Evolutionary conservation across 768 basidiomycete species (phyloP).

Genomic region (Tricholoma flavovirens): DNA sequence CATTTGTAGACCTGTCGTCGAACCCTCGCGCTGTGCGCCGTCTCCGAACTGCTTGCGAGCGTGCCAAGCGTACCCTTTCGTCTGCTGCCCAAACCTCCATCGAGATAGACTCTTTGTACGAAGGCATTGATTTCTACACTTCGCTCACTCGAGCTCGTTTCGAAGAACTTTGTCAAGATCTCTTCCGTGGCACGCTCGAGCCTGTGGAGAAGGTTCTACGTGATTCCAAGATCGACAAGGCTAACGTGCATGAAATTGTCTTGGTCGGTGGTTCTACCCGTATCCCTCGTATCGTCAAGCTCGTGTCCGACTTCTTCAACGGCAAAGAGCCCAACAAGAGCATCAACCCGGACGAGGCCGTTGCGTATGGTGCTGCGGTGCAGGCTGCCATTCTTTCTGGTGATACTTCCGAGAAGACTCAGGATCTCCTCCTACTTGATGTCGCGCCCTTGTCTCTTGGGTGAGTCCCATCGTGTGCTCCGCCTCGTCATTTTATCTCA

Average conservation of each 20-base stretch:
- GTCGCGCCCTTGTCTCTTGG: slow-evolving; percentile 82
- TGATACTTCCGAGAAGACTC: slow-evolving; percentile 96
- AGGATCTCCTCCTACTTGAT: slow-evolving; percentile 93
- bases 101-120: slow-evolving; percentile 96
- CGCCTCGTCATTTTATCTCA: slow-evolving; percentile 25
- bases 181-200: slow-evolving; percentile 91
- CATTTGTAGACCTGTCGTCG: slow-evolving; percentile 63
- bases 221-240: slow-evolving; percentile 97
- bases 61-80: slow-evolving; percentile 97
- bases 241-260: slow-evolving; percentile 93
- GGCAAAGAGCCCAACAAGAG: slow-evolving; percentile 99
- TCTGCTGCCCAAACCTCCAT: slow-evolving; percentile 95
- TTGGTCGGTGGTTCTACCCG: slow-evolving; percentile 97
- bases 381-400: slow-evolving; percentile 98
- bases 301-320: slow-evolving; percentile 97
- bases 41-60: slow-evolving; percentile 96
- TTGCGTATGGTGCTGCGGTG: slow-evolving; percentile 97
- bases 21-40: slow-evolving; percentile 96
- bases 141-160: slow-evolving; percentile 97
- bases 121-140: slow-evolving; percentile 98
- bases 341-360: slow-evolving; percentile 99
- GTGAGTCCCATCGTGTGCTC: slow-evolving; percentile 19
- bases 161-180: slow-evolving; percentile 91
- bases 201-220: slow-evolving; percentile 97
- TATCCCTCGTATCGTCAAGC: slow-evolving; percentile 96